Evolutionary conservation across 257 asterid species (phyloP).

Genomic region (Ilex asprella): DNA sequence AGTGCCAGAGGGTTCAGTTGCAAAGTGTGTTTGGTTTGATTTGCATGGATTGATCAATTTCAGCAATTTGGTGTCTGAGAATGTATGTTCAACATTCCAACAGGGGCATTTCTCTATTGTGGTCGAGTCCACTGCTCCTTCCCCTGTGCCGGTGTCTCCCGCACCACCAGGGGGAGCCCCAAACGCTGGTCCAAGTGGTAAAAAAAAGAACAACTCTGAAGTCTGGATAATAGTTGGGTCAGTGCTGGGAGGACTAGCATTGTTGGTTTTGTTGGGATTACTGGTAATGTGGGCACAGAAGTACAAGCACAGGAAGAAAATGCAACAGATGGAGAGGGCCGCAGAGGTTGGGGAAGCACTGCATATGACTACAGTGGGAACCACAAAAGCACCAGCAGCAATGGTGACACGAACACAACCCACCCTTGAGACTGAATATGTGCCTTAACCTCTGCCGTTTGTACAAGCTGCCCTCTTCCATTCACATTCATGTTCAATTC

Average conservation of each 20-base stretch:
- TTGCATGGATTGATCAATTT: conserved; percentile 39
- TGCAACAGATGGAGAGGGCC: conserved; percentile 55
- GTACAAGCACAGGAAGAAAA: conserved; percentile 37
- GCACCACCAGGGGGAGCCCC: conserved; percentile 15
- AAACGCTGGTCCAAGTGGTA: neutral
- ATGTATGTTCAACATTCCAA: conserved; percentile 40
- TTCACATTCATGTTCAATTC: conserved; percentile 2
- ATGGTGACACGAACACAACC: conserved; percentile 36
- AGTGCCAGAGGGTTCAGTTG: conserved; percentile 29
- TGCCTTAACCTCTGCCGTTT: conserved; percentile 16
- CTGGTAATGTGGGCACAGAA: conserved; percentile 28
- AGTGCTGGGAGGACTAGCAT: conserved; percentile 37
- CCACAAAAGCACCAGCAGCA: conserved; percentile 37
- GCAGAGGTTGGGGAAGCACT: conserved; percentile 26
- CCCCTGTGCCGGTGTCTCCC: conserved; percentile 22
- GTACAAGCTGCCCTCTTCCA: too few species aligned
- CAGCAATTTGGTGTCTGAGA: conserved; percentile 33
- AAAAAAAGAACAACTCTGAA: conserved; percentile 15
- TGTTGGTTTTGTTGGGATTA: conserved; percentile 38
- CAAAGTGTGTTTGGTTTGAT: conserved; percentile 49
- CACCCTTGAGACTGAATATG: conserved; percentile 26
- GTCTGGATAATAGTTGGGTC: conserved; percentile 50
- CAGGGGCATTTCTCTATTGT: conserved; percentile 75
- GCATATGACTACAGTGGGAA: conserved; percentile 26
- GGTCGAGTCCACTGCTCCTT: conserved; percentile 35